These are phyloP conservation scores for Penicillium glabrum DNA, from an alignment of 2,329 filamentous ascomycete species.

Conservation along the genomic window DNA sequence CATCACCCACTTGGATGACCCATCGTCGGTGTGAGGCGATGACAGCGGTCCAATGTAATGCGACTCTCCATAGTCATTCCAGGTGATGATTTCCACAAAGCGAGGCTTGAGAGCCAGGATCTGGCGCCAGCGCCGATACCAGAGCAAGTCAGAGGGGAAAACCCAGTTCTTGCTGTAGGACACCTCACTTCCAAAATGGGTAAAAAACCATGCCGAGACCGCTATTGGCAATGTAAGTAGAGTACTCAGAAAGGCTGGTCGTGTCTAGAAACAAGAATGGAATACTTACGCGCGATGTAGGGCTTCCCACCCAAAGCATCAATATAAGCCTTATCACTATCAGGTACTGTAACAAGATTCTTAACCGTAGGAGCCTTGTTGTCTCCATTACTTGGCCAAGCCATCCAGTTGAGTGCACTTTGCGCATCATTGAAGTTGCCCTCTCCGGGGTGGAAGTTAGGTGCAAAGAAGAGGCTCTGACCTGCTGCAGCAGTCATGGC, in stretches of 20 bases:
- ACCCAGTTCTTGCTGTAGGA: constrained; percentile 55
- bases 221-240: constrained; percentile 22
- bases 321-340: constrained; percentile 37
- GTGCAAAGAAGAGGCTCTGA: constrained; percentile 49
- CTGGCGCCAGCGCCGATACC: constrained; percentile 45
- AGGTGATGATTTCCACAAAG: constrained; percentile 51
- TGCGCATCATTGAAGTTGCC: constrained; percentile 42
- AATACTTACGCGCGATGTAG: constrained; percentile 50
- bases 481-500: constrained; percentile 47
- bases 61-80: constrained; percentile 57
- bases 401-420: constrained; percentile 47
- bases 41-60: constrained; percentile 55
- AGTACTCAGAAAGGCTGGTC: not conserved
- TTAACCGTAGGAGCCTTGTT: constrained; percentile 52
- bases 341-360: constrained; percentile 42
- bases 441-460: constrained; percentile 50
- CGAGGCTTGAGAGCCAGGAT: constrained; percentile 48
- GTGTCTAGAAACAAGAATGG: not conserved
- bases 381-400: constrained; percentile 44
- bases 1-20: constrained; percentile 51
- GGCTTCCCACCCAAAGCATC: constrained; percentile 39
- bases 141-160: constrained; percentile 46
- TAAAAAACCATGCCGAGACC: constrained; percentile 54
- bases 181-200: constrained; percentile 49
- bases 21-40: constrained; percentile 39